phyloP scores from a whole-genome alignment of 345 rosid species.

The Mallotus nudiflorus region DNA sequence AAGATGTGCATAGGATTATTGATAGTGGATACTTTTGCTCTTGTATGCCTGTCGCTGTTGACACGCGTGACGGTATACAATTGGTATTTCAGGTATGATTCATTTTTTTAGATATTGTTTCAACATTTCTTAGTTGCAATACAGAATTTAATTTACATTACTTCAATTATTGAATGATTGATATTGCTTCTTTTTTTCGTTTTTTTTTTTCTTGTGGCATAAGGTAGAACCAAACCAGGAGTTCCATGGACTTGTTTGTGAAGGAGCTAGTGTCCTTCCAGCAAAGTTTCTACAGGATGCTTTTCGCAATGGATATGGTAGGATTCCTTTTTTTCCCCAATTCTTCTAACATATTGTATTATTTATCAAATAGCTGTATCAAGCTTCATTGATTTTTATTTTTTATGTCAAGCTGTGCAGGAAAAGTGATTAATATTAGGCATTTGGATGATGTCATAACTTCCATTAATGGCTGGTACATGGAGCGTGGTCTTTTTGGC shows the following conservation, averaged over 20 bases:
- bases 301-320: slow-evolving; percentile 73
- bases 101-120: neutral
- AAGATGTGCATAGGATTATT: slow-evolving; percentile 89
- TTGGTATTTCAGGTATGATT: slow-evolving; percentile 75
- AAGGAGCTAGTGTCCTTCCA: slow-evolving; percentile 96
- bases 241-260: slow-evolving; percentile 83
- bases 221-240: slow-evolving; percentile 99
- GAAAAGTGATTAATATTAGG: slow-evolving; percentile 86
- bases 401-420: slow-evolving; percentile 81
- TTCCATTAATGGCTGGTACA: slow-evolving; percentile 92
- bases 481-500: slow-evolving; percentile 94
- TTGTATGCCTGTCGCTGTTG: slow-evolving; percentile 89
- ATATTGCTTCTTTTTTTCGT: too few species aligned
- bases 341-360: too few species aligned
- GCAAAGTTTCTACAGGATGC: slow-evolving; percentile 77
- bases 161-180: slow-evolving; percentile 9
- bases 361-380: neutral
- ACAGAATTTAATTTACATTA: neutral
- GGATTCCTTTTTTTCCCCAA: slow-evolving; percentile 6
- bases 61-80: slow-evolving; percentile 87
- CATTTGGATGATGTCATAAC: slow-evolving; percentile 80
- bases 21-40: slow-evolving; percentile 85
- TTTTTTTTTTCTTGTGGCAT: slow-evolving; percentile 60
- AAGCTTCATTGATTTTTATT: slow-evolving; percentile 44
- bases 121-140: neutral